phyloP scores from a whole-genome alignment of 1,139 yeast genomes.

The Nadsonia starkeyi-henricii region DNA sequence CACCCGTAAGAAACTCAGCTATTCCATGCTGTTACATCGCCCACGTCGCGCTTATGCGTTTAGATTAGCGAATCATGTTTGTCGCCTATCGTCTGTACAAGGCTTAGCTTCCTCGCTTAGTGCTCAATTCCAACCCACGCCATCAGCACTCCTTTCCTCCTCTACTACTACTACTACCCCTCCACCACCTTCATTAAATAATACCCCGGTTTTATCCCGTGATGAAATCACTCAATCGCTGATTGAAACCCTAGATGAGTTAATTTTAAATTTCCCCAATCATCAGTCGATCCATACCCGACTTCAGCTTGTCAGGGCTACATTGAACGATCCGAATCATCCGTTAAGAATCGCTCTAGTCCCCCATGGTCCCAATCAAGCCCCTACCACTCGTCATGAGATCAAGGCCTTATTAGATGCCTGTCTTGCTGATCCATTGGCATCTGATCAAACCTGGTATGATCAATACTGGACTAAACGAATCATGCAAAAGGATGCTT shows the following conservation, averaged over 20 bases:
- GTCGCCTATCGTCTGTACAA: no score
- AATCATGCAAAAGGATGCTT: constrained; percentile 21
- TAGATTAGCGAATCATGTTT: no score
- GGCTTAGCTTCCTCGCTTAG: no score
- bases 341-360: constrained; percentile 17
- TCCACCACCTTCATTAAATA: no score
- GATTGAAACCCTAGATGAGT: background rate
- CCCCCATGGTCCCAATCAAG: constrained; percentile 17
- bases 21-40: no score
- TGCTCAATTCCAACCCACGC: no score
- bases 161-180: no score
- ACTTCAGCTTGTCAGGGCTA: background rate
- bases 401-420: constrained; percentile 20
- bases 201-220: background rate
- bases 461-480: constrained; percentile 16
- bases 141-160: no score
- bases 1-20: no score
- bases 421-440: constrained; percentile 24
- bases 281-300: background rate
- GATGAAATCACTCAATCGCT: background rate
- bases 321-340: background rate
- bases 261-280: background rate
- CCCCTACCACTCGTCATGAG: constrained; percentile 11
- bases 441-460: constrained; percentile 22
- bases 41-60: no score